These are phyloP conservation scores for Agrostemma githago DNA, from an alignment of 148 eudicot genomes.

Conservation along the genomic window DNA sequence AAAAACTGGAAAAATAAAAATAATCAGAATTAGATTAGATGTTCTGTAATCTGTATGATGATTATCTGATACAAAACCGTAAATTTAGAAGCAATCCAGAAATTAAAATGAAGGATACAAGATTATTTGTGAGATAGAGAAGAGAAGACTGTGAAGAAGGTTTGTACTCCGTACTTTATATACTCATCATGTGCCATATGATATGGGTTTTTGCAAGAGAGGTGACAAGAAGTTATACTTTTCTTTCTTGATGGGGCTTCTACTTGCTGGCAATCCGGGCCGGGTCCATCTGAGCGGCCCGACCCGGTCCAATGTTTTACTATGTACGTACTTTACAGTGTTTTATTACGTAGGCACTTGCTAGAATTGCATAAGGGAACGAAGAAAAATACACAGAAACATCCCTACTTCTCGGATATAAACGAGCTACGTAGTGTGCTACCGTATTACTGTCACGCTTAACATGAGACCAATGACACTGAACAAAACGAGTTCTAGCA, in stretches of 20 bases:
- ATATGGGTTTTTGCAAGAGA: background rate
- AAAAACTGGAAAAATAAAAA: conserved; percentile 19
- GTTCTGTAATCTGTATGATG: background rate
- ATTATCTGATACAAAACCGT: background rate
- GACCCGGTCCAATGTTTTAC: background rate
- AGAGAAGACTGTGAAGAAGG: background rate
- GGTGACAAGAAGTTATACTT: conserved; percentile 26
- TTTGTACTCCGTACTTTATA: background rate
- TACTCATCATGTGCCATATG: background rate
- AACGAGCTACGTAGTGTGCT: too few relatives aligned
- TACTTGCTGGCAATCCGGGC: background rate
- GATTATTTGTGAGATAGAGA: background rate
- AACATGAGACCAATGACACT: too few relatives aligned
- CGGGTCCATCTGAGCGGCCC: too few relatives aligned
- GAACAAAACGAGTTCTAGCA: too few relatives aligned
- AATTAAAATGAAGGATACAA: background rate
- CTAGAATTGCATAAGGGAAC: too few relatives aligned
- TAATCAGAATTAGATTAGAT: background rate
- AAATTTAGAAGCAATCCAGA: background rate
- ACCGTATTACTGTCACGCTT: too few relatives aligned
- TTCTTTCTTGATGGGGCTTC: conserved; percentile 28
- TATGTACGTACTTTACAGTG: background rate
- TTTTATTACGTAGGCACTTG: too few relatives aligned
- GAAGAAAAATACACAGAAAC: too few relatives aligned
- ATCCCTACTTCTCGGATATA: too few relatives aligned